phyloP scores from a whole-genome alignment of 371 early-diverging fungal species.

The Mucor plumbeus region DNA sequence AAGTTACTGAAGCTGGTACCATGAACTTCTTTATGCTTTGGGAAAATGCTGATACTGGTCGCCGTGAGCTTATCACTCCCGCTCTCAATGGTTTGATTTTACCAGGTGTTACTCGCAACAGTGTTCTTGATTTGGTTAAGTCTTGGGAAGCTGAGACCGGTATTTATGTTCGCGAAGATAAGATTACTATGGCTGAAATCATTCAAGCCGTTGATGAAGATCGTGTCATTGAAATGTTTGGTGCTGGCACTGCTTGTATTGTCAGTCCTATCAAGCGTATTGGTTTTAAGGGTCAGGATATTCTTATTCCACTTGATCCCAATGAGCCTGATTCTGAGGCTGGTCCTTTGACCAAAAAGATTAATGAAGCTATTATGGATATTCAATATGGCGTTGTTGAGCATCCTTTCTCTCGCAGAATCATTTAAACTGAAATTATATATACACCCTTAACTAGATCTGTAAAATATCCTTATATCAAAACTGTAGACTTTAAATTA shows the following conservation, averaged over 20 bases:
- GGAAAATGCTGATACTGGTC: conserved; percentile 70
- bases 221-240: conserved; percentile 79
- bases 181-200: conserved; percentile 79
- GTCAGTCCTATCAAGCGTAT: conserved; percentile 88
- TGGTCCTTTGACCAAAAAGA: conserved; percentile 79
- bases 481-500: background rate
- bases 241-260: conserved; percentile 93
- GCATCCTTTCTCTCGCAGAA: conserved; percentile 56
- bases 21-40: conserved; percentile 92
- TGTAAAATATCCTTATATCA: background rate
- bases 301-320: conserved; percentile 83
- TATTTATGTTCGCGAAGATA: conserved; percentile 82
- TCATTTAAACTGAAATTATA: background rate
- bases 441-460: background rate
- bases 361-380: conserved; percentile 82
- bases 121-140: conserved; percentile 76
- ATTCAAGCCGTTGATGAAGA: conserved; percentile 71
- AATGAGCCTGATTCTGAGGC: conserved; percentile 73
- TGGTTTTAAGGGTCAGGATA: conserved; percentile 63
- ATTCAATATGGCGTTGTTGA: conserved; percentile 89
- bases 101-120: conserved; percentile 93
- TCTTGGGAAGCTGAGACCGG: conserved; percentile 69
- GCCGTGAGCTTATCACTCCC: conserved; percentile 87
- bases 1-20: conserved; percentile 92
- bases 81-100: conserved; percentile 92